These are phyloP conservation scores for Millerago galiae DNA, from an alignment of 805 yeast species.

Conservation along the genomic window DNA sequence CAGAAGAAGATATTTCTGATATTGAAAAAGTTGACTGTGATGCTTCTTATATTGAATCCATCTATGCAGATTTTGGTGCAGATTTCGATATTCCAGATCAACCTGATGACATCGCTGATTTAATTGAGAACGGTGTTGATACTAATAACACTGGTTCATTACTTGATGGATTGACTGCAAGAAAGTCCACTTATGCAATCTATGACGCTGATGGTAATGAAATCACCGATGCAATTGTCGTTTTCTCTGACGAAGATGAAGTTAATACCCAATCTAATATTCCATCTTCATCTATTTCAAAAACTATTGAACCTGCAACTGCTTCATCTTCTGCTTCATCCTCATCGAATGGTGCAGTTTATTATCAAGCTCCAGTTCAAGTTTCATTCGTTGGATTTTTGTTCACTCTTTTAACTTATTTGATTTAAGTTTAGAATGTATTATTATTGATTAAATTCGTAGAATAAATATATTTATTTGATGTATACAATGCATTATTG, in stretches of 20 bases:
- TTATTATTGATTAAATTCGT: too few species aligned
- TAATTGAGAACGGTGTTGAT: slow-evolving; percentile 44
- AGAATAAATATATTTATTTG: neutral
- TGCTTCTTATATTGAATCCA: slow-evolving; percentile 27
- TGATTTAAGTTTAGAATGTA: slow-evolving; percentile 19
- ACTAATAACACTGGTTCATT: slow-evolving; percentile 39
- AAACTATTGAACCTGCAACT: slow-evolving; percentile 16
- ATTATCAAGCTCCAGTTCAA: neutral
- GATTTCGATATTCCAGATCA: slow-evolving; percentile 43
- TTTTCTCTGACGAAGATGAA: slow-evolving; percentile 29
- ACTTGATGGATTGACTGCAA: slow-evolving; percentile 31
- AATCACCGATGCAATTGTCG: slow-evolving; percentile 31
- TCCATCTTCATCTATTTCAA: slow-evolving; percentile 11
- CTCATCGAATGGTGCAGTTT: slow-evolving; percentile 10
- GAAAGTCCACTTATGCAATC: slow-evolving; percentile 34
- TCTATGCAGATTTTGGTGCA: slow-evolving; percentile 37
- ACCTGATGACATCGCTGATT: slow-evolving; percentile 35
- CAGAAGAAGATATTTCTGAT: slow-evolving; percentile 30
- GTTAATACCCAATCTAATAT: slow-evolving; percentile 28
- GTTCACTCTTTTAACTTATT: slow-evolving; percentile 32
- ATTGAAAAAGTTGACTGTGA: slow-evolving; percentile 34
- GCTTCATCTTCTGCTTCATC: slow-evolving; percentile 18
- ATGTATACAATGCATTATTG: too few species aligned
- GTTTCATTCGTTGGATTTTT: slow-evolving; percentile 25
- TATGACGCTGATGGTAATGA: slow-evolving; percentile 29